A percentile compares a stretch with the other conserved stretches of the same genome.
Evolutionary conservation across 176 grass and related monocot species (phyloP).

Genomic region (Paspalum vaginatum): DNA sequence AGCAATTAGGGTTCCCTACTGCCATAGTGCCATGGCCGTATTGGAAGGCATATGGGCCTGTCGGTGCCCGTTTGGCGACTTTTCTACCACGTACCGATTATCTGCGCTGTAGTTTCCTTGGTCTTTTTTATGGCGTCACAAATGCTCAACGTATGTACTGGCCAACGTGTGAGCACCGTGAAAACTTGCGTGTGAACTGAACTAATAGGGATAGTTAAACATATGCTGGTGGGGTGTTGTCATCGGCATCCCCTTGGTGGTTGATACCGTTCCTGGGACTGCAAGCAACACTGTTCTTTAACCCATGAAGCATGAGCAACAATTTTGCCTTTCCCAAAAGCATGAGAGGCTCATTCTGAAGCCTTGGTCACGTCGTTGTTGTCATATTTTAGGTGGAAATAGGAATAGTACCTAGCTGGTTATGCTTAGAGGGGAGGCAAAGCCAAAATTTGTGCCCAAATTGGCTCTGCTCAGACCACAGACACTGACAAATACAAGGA

Average conservation of each 20-base stretch:
- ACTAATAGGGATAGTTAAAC: slow-evolving; percentile 4
- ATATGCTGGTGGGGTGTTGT: slow-evolving; percentile 33
- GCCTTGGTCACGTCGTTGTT: slow-evolving; percentile 28
- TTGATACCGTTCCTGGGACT: slow-evolving; percentile 39
- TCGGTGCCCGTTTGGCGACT: slow-evolving; percentile 49
- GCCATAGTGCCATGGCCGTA: slow-evolving; percentile 21
- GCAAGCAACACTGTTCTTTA: slow-evolving; percentile 52
- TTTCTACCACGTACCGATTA: slow-evolving; percentile 3
- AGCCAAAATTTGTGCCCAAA: background rate
- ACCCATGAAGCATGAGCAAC: slow-evolving; percentile 27
- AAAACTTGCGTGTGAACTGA: background rate
- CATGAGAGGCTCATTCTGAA: slow-evolving; percentile 17
- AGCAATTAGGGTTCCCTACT: slow-evolving; percentile 47
- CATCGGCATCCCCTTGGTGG: slow-evolving; percentile 27
- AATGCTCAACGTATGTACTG: background rate
- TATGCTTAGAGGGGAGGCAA: slow-evolving; percentile 4
- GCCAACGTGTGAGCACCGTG: background rate
- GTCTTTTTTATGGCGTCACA: background rate
- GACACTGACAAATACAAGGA: background rate
- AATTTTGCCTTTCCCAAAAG: slow-evolving; percentile 20
- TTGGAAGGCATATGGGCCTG: slow-evolving; percentile 39
- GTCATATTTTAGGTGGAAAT: slow-evolving; percentile 1
- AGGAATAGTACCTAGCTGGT: background rate
- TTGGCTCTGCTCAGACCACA: background rate
- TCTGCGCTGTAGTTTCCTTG: background rate